phyloP scores from a whole-genome alignment of 1,139 yeast species.

The Diutina neorugosa region DNA sequence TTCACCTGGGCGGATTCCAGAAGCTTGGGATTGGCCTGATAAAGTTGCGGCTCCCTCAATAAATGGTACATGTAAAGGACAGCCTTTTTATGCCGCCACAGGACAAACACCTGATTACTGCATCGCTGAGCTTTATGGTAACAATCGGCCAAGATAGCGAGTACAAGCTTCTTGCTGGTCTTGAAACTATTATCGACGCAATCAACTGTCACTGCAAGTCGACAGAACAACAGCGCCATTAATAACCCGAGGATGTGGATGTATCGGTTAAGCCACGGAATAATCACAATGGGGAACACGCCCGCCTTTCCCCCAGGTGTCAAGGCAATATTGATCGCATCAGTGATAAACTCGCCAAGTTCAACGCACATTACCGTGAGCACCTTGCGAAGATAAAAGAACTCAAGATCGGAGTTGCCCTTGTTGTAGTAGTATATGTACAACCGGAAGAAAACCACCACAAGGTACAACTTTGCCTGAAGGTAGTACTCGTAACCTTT shows the following conservation, averaged over 20 bases:
- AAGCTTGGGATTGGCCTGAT: neutral
- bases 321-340: neutral
- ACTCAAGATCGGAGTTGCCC: slow-evolving; percentile 6
- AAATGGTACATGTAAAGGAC: neutral
- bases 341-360: neutral
- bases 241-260: neutral
- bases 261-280: neutral
- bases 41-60: neutral
- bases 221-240: neutral
- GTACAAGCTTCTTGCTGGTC: neutral
- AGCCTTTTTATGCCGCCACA: neutral
- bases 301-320: neutral
- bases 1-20: neutral
- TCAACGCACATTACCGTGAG: neutral
- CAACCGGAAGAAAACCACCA: slow-evolving; percentile 7
- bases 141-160: neutral
- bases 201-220: neutral
- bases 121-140: neutral
- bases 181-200: neutral
- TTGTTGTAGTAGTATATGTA: slow-evolving; percentile 8
- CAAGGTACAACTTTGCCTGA: slow-evolving; percentile 6
- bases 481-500: slow-evolving; percentile 5
- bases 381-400: slow-evolving; percentile 5
- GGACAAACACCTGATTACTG: neutral
- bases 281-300: neutral